A percentile compares a stretch with the other conserved stretches of the same genome.
phyloP scores from a whole-genome alignment of 73 alveolate species.

The Symbiodinium natans region DNA sequence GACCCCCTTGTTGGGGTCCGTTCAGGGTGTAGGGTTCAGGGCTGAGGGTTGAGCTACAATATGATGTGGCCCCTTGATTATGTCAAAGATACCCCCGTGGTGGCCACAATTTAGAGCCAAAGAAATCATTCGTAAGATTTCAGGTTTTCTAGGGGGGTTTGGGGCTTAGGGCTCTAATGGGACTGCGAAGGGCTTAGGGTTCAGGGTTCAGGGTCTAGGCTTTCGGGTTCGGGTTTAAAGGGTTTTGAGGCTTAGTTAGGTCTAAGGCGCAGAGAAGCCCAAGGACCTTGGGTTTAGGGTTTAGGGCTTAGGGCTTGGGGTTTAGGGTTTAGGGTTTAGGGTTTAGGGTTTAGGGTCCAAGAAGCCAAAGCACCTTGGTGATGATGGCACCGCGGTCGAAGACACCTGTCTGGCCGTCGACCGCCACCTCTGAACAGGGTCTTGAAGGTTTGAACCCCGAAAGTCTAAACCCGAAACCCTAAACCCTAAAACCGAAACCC shows the following conservation, averaged over 20 bases:
- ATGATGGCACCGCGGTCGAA: not conserved
- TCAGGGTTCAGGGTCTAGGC: not conserved
- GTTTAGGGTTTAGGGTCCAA: not conserved
- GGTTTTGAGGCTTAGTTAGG: not conserved
- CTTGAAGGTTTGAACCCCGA: not conserved
- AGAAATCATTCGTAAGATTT: too few species aligned
- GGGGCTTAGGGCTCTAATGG: too few species aligned
- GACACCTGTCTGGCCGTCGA: slow-evolving; percentile 45
- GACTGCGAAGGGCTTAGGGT: not conserved
- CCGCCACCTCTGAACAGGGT: not conserved
- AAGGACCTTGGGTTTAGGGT: too few species aligned
- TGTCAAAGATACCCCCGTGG: too few species aligned
- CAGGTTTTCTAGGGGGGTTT: too few species aligned
- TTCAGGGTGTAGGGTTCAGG: too few species aligned
- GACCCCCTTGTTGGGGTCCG: too few species aligned
- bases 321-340: not conserved
- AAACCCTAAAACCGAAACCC: not conserved
- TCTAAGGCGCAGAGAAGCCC: too few species aligned
- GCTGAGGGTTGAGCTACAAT: too few species aligned
- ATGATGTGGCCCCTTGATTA: too few species aligned
- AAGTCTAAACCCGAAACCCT: not conserved
- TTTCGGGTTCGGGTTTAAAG: not conserved
- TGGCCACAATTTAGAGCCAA: too few species aligned
- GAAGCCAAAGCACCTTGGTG: not conserved
- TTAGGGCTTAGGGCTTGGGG: not conserved